Evolutionary conservation across 2,329 filamentous ascomycete species (phyloP), one percentile per base, ranked within the genome.

Genomic region (Teratosphaeria epicoccoides): DNA sequence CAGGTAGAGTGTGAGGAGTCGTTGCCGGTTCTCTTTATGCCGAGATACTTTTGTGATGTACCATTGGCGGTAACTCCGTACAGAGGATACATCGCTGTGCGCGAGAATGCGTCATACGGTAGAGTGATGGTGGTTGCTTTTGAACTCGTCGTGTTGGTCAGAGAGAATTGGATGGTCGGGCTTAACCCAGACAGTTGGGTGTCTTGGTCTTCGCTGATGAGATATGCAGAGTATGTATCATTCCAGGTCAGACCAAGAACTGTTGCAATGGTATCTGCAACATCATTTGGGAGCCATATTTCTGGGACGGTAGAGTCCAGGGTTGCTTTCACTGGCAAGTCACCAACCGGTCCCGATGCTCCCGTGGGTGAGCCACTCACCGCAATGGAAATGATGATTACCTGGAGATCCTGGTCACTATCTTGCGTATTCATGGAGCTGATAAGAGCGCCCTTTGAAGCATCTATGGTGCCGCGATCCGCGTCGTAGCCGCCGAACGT

Each of bases 251-350:
- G 58, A 0, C 65, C 65, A 53, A 73, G 73, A 1, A 64, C 64
- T 14, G 53, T n/a, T 55, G 69, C 68, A 50, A 73, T 71, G 6
- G 59, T 57, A 9, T 67, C 57, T 55, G 71, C 73, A n/a, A 71
- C 63, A 7, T 52, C 51, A 0, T 51, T 7, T 1, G 70, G 71
- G 1, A 73, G 61, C 69, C 69, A 73, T 6, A 73, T 60, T 24
- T 73, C 63, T 1, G 70, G 57, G 2, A 71, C 63, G 10, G 69
- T 68, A 9, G 69, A 70, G 57, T 73, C 69, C 26, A 73, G 63
- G 24, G 61, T 70, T 5, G 55, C 78, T 14, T 55, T 29, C 11
- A 29, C 57, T 5, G 25, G 45, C 23, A 24, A 10, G 7, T 12
- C 45, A 20, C 10, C n/a, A 11, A 47, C 22, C 24, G 14, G 45